Evolutionary conservation across 257 asterid species (phyloP), one percentile per base, ranked within the genome.

Genomic region (Salvia miltiorrhiza): DNA sequence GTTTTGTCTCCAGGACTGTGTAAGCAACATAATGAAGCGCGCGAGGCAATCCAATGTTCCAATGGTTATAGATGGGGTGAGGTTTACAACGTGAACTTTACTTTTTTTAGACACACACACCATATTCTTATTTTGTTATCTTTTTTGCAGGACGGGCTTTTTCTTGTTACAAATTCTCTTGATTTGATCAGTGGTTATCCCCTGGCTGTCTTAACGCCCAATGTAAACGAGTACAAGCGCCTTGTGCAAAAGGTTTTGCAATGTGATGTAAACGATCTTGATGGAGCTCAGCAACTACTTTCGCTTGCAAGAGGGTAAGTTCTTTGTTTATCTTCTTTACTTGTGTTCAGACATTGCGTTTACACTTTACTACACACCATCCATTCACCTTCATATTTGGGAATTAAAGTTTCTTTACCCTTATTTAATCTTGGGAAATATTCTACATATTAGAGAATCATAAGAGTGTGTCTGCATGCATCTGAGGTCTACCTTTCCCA

Each of bases 51-150:
- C 87, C 72, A 91, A 85, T 78, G 88, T 91, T 49, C 99, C 99
- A 20, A 89, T 94, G 88, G 92, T 91, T 48, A 80, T 94, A 67
- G 99, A 94, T 56, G 99, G 97, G 85, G 99, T 94, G 87, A 78
- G 90, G 76, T 53, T 48, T 65, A 20, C 62, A 49, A 32, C 45
- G 32, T 16, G 44, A 19, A 53, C 62, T 12, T 44, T 74, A 24
- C 13, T 63, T 13, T 47, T 50, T 24, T 35, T 37, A 2, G 9
- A 10, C 11, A 37, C 13, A 37, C 43, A 7, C 10, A 35, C 47
- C 66, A 17, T 63, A 55, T 69, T 63, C 45, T 39, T 78, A 32
- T 43, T 71, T 77, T 55, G 58, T 20, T 64, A 41, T 21, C 53
- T 73, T 79, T 54, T 80, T 24, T 33, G 8, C 84, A 94, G 99